Conservation (phyloP, 2,329 filamentous ascomycete species). For the Aspergillus niger region DNA sequence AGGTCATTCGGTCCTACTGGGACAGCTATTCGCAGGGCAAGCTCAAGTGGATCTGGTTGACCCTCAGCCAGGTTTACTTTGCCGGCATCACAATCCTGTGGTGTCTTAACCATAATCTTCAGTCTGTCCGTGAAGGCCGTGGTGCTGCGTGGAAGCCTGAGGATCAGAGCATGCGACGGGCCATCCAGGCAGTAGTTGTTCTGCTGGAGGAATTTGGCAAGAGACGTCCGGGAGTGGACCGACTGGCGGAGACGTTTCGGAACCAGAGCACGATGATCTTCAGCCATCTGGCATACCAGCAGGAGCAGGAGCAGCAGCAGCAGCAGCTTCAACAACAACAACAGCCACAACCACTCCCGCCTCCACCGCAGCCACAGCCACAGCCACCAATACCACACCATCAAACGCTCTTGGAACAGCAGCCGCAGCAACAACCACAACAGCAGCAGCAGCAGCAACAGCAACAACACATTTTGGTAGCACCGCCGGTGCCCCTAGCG, state of each 20-base stretch:
- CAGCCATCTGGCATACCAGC: slow-evolving; percentile 40
- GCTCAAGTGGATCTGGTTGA: slow-evolving; percentile 46
- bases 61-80: slow-evolving; percentile 42
- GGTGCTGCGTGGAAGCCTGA: slow-evolving; percentile 38
- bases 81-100: slow-evolving; percentile 44
- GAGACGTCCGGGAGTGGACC: slow-evolving; percentile 40
- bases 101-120: slow-evolving; percentile 44
- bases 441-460: slow-evolving; percentile 12
- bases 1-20: slow-evolving; percentile 44
- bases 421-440: slow-evolving; percentile 13
- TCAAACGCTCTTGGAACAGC: slow-evolving; percentile 8
- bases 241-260: slow-evolving; percentile 40
- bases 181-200: slow-evolving; percentile 39
- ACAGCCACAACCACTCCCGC: slow-evolving; percentile 18
- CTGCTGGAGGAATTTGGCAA: slow-evolving; percentile 43
- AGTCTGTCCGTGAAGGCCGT: slow-evolving; percentile 32
- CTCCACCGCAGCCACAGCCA: slow-evolving; percentile 17
- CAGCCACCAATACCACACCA: slow-evolving; percentile 1
- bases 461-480: slow-evolving; percentile 18
- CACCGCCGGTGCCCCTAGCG: slow-evolving; percentile 33
- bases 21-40: slow-evolving; percentile 43
- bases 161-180: slow-evolving; percentile 40
- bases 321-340: slow-evolving; percentile 19
- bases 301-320: slow-evolving; percentile 30
- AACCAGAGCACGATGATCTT: slow-evolving; percentile 43